Percentiles rank a stretch among this genome's conserved stretches.
Conservation (phyloP, 495 filamentous ascomycete genomes). For the Aspergillus conjunctus region DNA sequence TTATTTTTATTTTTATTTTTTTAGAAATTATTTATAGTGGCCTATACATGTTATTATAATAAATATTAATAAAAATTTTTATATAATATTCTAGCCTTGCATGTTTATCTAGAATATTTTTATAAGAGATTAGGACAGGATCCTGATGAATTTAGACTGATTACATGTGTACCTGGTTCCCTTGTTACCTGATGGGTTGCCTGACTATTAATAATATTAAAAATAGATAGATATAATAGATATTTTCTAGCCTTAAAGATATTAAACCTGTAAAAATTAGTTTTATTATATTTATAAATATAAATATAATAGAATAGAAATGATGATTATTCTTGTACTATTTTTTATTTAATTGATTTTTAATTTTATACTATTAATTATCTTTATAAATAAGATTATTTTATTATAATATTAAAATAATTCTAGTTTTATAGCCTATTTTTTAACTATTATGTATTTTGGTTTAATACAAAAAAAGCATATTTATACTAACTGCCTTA, state of each 20-base stretch:
- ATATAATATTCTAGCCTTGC: slow-evolving; percentile 2
- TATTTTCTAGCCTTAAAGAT: not conserved
- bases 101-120: slow-evolving; percentile 6
- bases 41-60: not conserved
- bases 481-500: too few species aligned
- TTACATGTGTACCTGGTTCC: too few species aligned
- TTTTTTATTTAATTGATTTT: not conserved
- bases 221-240: slow-evolving; percentile 1
- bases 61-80: not conserved
- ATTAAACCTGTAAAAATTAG: too few species aligned
- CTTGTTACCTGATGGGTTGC: not conserved
- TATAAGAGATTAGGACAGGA: not conserved
- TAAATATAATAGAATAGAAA: not conserved
- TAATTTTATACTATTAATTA: not conserved
- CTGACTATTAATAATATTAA: not conserved
- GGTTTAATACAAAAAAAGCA: too few species aligned
- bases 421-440: too few species aligned
- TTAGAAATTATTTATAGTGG: not conserved
- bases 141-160: too few species aligned
- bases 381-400: slow-evolving; percentile 1
- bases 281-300: not conserved
- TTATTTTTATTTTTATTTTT: too few species aligned
- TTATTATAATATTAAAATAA: too few species aligned
- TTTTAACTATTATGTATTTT: too few species aligned
- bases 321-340: not conserved